A percentile compares a stretch with the other conserved stretches of the same genome.
These are phyloP conservation scores for Vanrija humicola DNA, from an alignment of 1,284 basidiomycete genomes.

Conservation along the genomic window DNA sequence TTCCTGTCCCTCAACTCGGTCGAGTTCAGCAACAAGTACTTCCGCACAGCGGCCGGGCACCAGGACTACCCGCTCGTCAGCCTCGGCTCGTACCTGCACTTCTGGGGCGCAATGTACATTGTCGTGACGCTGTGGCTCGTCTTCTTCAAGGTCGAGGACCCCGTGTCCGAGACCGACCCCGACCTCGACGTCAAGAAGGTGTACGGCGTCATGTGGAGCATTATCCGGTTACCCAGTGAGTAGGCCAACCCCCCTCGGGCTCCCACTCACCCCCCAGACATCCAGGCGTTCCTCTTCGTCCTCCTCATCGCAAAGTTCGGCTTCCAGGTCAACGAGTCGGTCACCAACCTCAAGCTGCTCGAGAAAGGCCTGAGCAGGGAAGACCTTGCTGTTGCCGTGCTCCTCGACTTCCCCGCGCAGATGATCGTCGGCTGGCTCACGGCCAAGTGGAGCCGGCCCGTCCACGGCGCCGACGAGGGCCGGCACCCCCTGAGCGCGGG, in stretches of 20 bases:
- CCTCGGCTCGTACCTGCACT: slow-evolving; percentile 75
- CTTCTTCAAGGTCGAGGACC: slow-evolving; percentile 86
- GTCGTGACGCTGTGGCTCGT: slow-evolving; percentile 81
- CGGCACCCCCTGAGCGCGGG: slow-evolving; percentile 30
- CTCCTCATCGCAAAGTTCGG: slow-evolving; percentile 94
- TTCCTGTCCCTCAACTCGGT: slow-evolving; percentile 96
- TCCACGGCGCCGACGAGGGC: slow-evolving; percentile 6
- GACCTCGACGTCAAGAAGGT: slow-evolving; percentile 89
- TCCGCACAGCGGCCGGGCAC: slow-evolving; percentile 48
- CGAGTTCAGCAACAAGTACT: slow-evolving; percentile 80
- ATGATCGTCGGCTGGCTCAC: slow-evolving; percentile 95
- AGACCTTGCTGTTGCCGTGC: slow-evolving; percentile 88
- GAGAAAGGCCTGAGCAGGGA: slow-evolving; percentile 95
- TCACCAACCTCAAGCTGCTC: slow-evolving; percentile 88
- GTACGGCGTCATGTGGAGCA: slow-evolving; percentile 91
- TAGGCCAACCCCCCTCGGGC: slow-evolving; percentile 1
- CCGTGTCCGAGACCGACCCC: slow-evolving; percentile 64
- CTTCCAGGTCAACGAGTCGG: slow-evolving; percentile 91
- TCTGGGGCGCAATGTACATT: slow-evolving; percentile 79
- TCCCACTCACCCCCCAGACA: slow-evolving; percentile 57
- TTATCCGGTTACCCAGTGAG: slow-evolving; percentile 84
- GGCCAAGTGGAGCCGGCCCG: slow-evolving; percentile 73
- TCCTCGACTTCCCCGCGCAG: slow-evolving; percentile 98
- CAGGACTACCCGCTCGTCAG: slow-evolving; percentile 75
- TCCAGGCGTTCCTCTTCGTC: slow-evolving; percentile 81